These are phyloP conservation scores for Melastoma candidum DNA, from an alignment of 441 rosid species.

Conservation along the genomic window DNA sequence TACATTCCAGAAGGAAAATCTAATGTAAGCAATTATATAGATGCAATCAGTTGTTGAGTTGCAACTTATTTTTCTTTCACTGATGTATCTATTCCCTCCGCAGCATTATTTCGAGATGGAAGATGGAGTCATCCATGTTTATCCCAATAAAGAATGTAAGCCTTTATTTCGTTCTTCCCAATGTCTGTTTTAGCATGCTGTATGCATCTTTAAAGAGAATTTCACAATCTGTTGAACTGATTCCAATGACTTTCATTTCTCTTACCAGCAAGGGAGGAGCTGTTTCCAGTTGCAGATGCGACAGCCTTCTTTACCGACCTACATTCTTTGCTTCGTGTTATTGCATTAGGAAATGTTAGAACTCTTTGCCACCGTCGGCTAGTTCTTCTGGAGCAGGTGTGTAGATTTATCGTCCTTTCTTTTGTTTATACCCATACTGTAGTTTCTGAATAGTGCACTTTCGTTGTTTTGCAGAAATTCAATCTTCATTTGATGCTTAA, in stretches of 20 bases:
- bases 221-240: neutral
- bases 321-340: constrained; percentile 78
- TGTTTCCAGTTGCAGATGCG: constrained; percentile 94
- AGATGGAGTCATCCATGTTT: constrained; percentile 95
- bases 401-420: constrained; percentile 1
- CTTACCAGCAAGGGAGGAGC: constrained; percentile 60
- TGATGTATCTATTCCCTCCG: neutral
- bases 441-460: constrained; percentile 12
- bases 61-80: too few relatives aligned
- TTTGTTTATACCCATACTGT: constrained; percentile 7
- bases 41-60: too few relatives aligned
- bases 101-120: constrained; percentile 96
- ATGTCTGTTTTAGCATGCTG: constrained; percentile 16
- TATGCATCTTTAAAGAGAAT: constrained; percentile 6
- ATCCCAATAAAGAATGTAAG: constrained; percentile 60
- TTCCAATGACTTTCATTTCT: constrained; percentile 3
- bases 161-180: neutral
- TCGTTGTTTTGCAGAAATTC: constrained; percentile 56
- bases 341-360: constrained; percentile 90
- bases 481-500: constrained; percentile 99
- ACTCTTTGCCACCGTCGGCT: constrained; percentile 89
- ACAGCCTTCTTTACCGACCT: constrained; percentile 92
- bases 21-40: constrained; percentile 39
- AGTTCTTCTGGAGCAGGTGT: constrained; percentile 92
- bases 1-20: constrained; percentile 69